phyloP scores from a whole-genome alignment of 1,139 yeast genomes.

The Debaryomyces coudertii region DNA sequence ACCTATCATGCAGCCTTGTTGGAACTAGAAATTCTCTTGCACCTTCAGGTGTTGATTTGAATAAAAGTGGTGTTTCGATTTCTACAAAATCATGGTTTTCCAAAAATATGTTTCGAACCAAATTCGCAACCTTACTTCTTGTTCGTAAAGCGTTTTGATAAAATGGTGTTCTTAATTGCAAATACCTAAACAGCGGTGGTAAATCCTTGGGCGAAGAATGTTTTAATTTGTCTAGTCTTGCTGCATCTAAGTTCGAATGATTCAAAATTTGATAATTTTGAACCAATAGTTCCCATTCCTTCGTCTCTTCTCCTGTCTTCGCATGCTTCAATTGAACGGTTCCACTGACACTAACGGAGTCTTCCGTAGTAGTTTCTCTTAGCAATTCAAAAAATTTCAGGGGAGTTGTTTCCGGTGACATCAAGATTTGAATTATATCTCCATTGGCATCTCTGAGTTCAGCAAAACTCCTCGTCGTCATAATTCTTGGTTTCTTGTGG shows the following conservation, averaged over 20 bases:
- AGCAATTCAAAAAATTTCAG: slow-evolving; percentile 43
- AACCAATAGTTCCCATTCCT: slow-evolving; percentile 61
- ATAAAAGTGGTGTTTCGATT: slow-evolving; percentile 88
- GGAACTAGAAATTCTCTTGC: slow-evolving; percentile 96
- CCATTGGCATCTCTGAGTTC: slow-evolving; percentile 75
- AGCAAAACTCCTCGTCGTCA: slow-evolving; percentile 61
- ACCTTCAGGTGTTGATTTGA: slow-evolving; percentile 97
- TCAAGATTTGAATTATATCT: slow-evolving; percentile 62
- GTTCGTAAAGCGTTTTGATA: slow-evolving; percentile 62
- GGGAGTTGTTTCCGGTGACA: slow-evolving; percentile 46
- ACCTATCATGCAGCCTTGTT: slow-evolving; percentile 62
- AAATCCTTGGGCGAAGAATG: slow-evolving; percentile 52
- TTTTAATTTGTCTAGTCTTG: slow-evolving; percentile 68
- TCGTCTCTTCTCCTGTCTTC: slow-evolving; percentile 23
- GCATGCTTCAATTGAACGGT: slow-evolving; percentile 38
- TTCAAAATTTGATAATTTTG: slow-evolving; percentile 60
- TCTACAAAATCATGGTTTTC: slow-evolving; percentile 64
- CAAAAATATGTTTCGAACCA: slow-evolving; percentile 54
- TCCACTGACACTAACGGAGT: slow-evolving; percentile 75
- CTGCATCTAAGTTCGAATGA: slow-evolving; percentile 64
- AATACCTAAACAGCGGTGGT: slow-evolving; percentile 79
- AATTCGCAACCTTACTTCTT: slow-evolving; percentile 62
- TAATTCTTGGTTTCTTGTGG: slow-evolving; percentile 62
- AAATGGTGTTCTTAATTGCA: slow-evolving; percentile 69
- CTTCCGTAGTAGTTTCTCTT: slow-evolving; percentile 62